Evolutionary conservation across 805 yeast species (phyloP), one percentile per base, ranked within the genome.

Genomic region (Yarrowia divulgata): DNA sequence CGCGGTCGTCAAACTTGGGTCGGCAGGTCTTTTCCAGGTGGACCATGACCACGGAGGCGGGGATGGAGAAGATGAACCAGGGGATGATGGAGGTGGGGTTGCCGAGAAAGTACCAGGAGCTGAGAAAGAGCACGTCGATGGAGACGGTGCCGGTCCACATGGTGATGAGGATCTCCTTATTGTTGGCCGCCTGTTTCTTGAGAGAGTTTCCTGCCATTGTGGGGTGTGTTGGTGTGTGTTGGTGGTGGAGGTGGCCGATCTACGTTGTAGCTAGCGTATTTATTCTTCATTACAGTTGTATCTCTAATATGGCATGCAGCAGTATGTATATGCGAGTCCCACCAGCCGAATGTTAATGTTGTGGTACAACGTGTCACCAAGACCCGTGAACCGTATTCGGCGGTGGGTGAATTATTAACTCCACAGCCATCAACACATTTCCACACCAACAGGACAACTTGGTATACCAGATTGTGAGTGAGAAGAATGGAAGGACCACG

Each of bases 21-120:
- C 92, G 78, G 3, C 91, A 92, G 57, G 82, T 79, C 57, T 78
- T 80, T 72, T 90, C 93, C 32, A 90, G 76, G 13, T 82, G 77
- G 73, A 83, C 86, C 75, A 89, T 81, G 48, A 83, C 79, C 14
- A 82, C 72, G 55, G 80, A 69, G 66, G 81, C 78, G 3, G 88
- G 88, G 7, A 79, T 42, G 55, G 80, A 77, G 72, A 83, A 75
- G 8, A 84, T 19, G 9, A 85, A n/a, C 69, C 75, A 84, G n/a
- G 84, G 83, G 68, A 78, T 79, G 67, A 79, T 74, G n/a, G 83
- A 77, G 14, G 74, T 68, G 9, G 89, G 88, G 72, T 90, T 80
- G 32, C 79, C 72, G 49, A 86, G 75, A 5, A 80, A 49, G 54
- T 78, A 78, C 18, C 82, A 73, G 0, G 79, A 73, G 1, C 82